Percentiles rank a stretch among this genome's conserved stretches.
phyloP scores from a whole-genome alignment of 768 basidiomycete species.

The Boletus tomentosulus region DNA sequence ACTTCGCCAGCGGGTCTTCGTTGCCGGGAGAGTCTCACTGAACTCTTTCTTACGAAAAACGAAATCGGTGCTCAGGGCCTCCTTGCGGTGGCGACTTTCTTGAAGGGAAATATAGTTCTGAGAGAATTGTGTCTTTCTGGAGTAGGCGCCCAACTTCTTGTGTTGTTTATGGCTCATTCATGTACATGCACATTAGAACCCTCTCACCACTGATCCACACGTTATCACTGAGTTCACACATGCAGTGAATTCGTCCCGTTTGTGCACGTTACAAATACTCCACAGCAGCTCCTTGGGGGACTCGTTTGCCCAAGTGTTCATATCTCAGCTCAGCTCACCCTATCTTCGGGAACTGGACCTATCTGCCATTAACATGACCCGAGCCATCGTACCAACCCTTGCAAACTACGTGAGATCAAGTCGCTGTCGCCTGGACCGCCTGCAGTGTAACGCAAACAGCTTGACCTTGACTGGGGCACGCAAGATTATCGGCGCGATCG shows the following conservation, averaged over 20 bases:
- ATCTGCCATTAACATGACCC: conserved; percentile 48
- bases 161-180: conserved; percentile 12
- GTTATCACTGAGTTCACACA: conserved; percentile 38
- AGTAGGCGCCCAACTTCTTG: conserved; percentile 35
- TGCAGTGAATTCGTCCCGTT: conserved; percentile 51
- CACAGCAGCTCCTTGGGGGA: conserved; percentile 50
- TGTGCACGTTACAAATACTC: conserved; percentile 49
- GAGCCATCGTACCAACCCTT: conserved; percentile 38
- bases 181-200: conserved; percentile 32
- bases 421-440: conserved; percentile 44
- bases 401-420: conserved; percentile 47
- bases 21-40: conserved; percentile 39
- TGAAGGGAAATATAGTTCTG: conserved; percentile 43
- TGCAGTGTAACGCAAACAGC: conserved; percentile 55
- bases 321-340: conserved; percentile 46
- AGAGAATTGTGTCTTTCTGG: conserved; percentile 53
- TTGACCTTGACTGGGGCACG: conserved; percentile 44
- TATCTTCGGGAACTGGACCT: conserved; percentile 52
- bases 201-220: conserved; percentile 35
- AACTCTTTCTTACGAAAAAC: conserved; percentile 58
- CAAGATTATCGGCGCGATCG: conserved; percentile 43
- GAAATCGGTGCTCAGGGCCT: conserved; percentile 53
- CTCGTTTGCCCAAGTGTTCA: conserved; percentile 43
- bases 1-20: conserved; percentile 43
- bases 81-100: conserved; percentile 47